A percentile compares a stretch with the other conserved stretches of the same genome.
Evolutionary conservation across 305 asterid genomes (phyloP).

Genomic region (Ilex paraguariensis): DNA sequence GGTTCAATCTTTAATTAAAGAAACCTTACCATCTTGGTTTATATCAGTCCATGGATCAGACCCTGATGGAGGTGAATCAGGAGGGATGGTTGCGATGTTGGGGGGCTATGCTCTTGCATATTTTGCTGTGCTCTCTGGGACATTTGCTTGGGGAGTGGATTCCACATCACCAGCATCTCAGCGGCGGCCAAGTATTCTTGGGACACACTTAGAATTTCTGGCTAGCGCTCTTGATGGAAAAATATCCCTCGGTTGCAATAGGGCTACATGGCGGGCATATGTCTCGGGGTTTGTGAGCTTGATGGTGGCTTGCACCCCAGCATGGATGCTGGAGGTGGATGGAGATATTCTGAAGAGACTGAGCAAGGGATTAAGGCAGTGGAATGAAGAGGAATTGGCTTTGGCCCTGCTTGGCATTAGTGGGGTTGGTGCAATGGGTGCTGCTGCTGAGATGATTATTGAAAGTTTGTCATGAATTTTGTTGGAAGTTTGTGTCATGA

Average conservation of each 20-base stretch:
- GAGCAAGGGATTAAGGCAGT: constrained; percentile 68
- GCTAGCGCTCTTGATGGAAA: constrained; percentile 77
- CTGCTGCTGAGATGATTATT: constrained; percentile 88
- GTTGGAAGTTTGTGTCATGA: no score
- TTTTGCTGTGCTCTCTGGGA: constrained; percentile 54
- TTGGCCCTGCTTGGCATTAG: constrained; percentile 69
- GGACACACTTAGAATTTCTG: constrained; percentile 65
- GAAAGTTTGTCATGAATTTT: constrained; percentile 38
- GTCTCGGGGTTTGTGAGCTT: constrained; percentile 64
- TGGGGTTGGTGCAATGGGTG: constrained; percentile 80
- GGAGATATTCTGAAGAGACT: constrained; percentile 63
- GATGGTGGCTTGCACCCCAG: constrained; percentile 78
- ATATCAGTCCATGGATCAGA: constrained; percentile 52
- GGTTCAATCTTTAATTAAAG: constrained; percentile 66
- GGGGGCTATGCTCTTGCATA: constrained; percentile 89
- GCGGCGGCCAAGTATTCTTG: constrained; percentile 46
- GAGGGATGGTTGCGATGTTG: constrained; percentile 65
- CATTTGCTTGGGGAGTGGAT: constrained; percentile 89
- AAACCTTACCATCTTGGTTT: constrained; percentile 88
- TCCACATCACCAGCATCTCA: constrained; percentile 48
- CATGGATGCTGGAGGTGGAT: constrained; percentile 83
- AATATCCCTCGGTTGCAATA: constrained; percentile 78
- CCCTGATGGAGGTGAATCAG: constrained; percentile 33
- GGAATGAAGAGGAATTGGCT: constrained; percentile 90
- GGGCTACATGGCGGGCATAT: constrained; percentile 75